phyloP scores from a whole-genome alignment of 108 stramenopile genomes.

The Phaeodactylum tricornutum region DNA sequence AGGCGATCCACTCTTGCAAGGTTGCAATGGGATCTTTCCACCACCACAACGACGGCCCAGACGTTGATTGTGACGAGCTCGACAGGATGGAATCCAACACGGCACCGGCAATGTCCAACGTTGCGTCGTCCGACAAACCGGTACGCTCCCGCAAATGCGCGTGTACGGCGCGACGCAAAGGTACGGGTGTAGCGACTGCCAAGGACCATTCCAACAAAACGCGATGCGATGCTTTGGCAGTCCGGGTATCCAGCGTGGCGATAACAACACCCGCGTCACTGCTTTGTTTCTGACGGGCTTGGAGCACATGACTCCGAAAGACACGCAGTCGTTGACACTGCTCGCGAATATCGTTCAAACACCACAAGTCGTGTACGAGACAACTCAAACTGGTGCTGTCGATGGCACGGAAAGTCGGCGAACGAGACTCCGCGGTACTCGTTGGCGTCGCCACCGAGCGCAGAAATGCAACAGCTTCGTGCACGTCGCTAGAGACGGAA shows the following conservation, averaged over 20 bases:
- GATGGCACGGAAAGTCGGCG: background rate
- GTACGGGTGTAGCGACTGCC: constrained; percentile 22
- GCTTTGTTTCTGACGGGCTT: too few species aligned
- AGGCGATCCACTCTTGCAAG: constrained; percentile 11
- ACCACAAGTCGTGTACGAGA: background rate
- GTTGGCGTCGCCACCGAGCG: too few species aligned
- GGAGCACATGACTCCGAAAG: background rate
- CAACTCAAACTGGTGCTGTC: background rate
- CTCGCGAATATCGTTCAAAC: background rate
- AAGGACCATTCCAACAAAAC: constrained; percentile 41
- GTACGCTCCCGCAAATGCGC: too few species aligned
- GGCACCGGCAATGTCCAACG: background rate
- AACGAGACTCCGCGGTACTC: too few species aligned
- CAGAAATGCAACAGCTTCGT: background rate
- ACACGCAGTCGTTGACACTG: background rate
- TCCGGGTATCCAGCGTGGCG: too few species aligned
- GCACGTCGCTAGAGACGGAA: too few species aligned
- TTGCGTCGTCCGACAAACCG: constrained; percentile 4
- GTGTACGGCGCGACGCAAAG: constrained; percentile 36
- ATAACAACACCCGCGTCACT: background rate
- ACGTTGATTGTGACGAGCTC: constrained; percentile 3
- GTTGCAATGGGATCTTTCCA: constrained; percentile 14
- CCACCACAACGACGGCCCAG: background rate
- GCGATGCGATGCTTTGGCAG: constrained; percentile 21
- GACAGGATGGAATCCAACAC: background rate